Base-by-base conservation (phyloP, 352 stramenopile species). In the Phytophthora melonis region DNA sequence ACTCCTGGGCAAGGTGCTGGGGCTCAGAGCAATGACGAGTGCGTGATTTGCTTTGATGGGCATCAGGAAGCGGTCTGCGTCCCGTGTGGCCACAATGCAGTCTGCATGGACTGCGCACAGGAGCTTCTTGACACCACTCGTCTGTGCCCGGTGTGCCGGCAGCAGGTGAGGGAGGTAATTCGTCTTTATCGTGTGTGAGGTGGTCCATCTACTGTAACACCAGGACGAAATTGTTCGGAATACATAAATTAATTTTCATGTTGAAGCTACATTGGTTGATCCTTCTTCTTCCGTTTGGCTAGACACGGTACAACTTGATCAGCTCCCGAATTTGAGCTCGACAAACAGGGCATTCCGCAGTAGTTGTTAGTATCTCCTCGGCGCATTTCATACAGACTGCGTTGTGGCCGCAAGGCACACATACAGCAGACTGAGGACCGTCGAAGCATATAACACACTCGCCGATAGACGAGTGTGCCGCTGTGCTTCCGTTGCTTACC, bases 391-490 rank as follows among this genome's bases (percentile, higher is more conserved):
- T 94, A 63, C 89, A 96, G 14, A 94, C 68, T 13, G 89, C 88
- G 43, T 95, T 93, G 83, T 96, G 88, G 25, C 89, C 89, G 58
- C 89, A 96, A 0, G 89, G 89, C 14, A 96, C 87, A 56, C 89
- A 96, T 0, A 95, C 88, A 7, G 87, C 87, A 18, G 81, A 80
- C 75, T 94, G 83, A 0, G 87, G 87, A 0, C 81, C 86, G 63
- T 95, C 87, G 54, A 95, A 94, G 74, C 89, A 96, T 16, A 96
- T 80, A 5, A 94, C 78, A 34, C 89, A 96, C 71, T 94, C 87
- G 43, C 78, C 80, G 54, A 91, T 91, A 1, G 77, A 75, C n/a
- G 81, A 76, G 56, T 79, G 80, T 19, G 73, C 68, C 25, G 81
- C 70, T 32, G 80, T 69, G 19, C 66, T 68, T 18, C 65, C 78